Base-by-base conservation (phyloP, 192 early-diverging fungal species). In the Backusella parvicylindrica region DNA sequence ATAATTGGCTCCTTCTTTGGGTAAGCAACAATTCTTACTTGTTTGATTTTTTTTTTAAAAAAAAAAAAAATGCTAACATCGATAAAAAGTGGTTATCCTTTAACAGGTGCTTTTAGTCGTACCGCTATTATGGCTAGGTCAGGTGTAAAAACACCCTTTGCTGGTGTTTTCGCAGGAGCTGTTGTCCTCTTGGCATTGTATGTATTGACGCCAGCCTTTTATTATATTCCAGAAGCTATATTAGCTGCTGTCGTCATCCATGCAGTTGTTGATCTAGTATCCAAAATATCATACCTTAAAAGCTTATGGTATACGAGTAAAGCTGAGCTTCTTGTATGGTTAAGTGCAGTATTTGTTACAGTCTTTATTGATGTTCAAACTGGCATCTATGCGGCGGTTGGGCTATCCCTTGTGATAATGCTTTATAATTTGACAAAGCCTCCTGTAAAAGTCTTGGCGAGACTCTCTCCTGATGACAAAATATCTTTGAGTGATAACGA, bases 61-160 rank as follows among this genome's bases (percentile, higher is more conserved):
- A 26, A 18, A 1, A 56, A 56, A 21, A 12, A 49, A 56, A 64
- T n/a, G n/a, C 43, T 47, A 47, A 47, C 43, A 47, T 47, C 5
- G 4, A n/a, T 47, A 67, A 67, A 40, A 81, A 90, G 92, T 85
- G 93, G 87, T 5, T 96, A 92, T 82, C 91, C 96, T 23, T 89
- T 92, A 6, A 97, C 97, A 32, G 97, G 96, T 31, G 96, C 95
- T 6, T 97, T 98, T 86, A 96, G 94, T 18, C 92, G 96, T 67
- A 94, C 94, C 0, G 94, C 95, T 16, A 91, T 97, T 76, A 92
- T 95, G 80, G 85, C 92, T 35, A 86, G 89, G 68, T 92, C 94
- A 18, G 96, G 96, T 7, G 93, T 90, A 11, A 87, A 88, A 70
- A 92, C 93, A 3, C 94, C 94, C 1, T 74, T 92, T 47, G 92